Base-by-base conservation (phyloP, 2,329 filamentous ascomycete genomes). In the Hirsutella rhossiliensis region DNA sequence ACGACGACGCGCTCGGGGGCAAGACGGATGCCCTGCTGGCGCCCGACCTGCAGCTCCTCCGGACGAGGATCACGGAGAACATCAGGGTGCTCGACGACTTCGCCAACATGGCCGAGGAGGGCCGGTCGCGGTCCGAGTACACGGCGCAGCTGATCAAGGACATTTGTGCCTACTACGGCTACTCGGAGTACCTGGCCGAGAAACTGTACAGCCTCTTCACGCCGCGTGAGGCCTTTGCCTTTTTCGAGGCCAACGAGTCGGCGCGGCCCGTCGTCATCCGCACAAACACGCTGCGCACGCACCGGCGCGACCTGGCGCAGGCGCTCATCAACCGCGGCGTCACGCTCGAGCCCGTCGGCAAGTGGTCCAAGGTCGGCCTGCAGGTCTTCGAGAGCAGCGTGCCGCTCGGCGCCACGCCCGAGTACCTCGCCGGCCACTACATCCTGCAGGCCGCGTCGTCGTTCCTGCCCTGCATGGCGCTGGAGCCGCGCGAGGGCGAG, bases 181-280 rank as follows among this genome's bases (percentile, higher is more conserved):
- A 98, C 71, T 94, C 86, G 4, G 79, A 84, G 32, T 97, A 84
- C 66, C 75, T 98, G n/a, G 92, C 89, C 5, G 87, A 95, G 65
- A 98, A 97, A 72, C 80, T 98, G 15, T 88, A 89, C 68, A 82
- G 84, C 58, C 79, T 98, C 7, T 97, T 98, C 67, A 80, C 88
- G 1, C 87, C 92, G 0, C 82, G 84, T 54, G 92, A 98, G 68
- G 92, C 92, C 0, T 94, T 97, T 54, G 89, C 89, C 44, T 98
- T 98, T 67, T 97, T 98, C 68, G 92, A 98, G 68, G 90, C 90
- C 56, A 98, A 98, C 79, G 92, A 98, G 68, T 88, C 86, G 27
- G 80, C 88, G 13, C 80, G 92, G 42, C 92, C 92, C 4, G 82
- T 98, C 46, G 92, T 98, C 52, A 94, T 98, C 60, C 82, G 92